Evolutionary conservation across 352 stramenopile genomes (phyloP), one percentile per base, ranked within the genome.

Genomic region (Thalassiosira exigua): DNA sequence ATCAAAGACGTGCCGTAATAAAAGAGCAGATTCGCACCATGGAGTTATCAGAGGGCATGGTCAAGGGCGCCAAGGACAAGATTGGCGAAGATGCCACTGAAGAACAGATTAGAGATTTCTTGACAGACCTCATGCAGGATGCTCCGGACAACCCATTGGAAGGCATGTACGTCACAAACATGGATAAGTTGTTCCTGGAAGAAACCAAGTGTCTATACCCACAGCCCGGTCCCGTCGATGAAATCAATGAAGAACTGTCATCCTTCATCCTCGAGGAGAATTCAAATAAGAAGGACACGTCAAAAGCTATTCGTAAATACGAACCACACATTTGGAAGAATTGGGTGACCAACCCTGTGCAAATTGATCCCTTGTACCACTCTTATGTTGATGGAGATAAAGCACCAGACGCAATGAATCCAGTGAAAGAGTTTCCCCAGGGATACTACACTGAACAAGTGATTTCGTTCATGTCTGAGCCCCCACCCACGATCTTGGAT

Each of bases 101-200:
- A 7, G 32, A 75, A 14, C 0, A 75, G 22, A 68, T 75, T 2
- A 39, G 53, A 56, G 24, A 69, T 3, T 75, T 41, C 11, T 24
- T 69, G 0, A 22, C 32, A 19, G 66, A 75, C 11, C 12, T 41
- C 17, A 21, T 75, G 24, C 24, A 32, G 7, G 21, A 24, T 0
- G 4, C 27, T 5, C 14, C 42, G 9, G 19, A 65, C 19, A 26
- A 65, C 32, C 19, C 24, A 14, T 22, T 9, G 4, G 22, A 12
- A 1, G 19, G 44, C 4, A 24, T 12, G n/a, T 22, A 24, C 52
- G 53, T 67, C n/a, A 39, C 53, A 22, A 21, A 19, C 39, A 58
- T 75, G 54, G 62, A 71, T n/a, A 71, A 71, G 48, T 24, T 71
- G 17, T 71, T 71, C 42, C 17, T 65, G n/a, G 11, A 71, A 64